Evolutionary conservation across 2,329 filamentous ascomycete genomes (phyloP).

Genomic region (Aplosporella prunicola): DNA sequence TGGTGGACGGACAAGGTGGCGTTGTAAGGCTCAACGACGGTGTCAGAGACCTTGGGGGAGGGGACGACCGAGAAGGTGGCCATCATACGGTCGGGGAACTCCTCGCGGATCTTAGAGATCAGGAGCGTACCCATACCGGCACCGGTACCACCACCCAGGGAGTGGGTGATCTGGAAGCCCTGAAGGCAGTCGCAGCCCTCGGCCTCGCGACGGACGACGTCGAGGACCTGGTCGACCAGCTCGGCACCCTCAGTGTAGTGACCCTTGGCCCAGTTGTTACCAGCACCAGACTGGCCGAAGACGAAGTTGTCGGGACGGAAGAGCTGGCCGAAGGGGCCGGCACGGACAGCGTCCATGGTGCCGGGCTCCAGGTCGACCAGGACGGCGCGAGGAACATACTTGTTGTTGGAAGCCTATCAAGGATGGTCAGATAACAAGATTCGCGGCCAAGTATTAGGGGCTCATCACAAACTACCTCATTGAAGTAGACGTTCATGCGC

Average conservation of each 20-base stretch:
- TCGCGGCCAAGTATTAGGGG: constrained; percentile 8
- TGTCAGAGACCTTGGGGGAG: constrained; percentile 98
- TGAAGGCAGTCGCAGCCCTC: constrained; percentile 99
- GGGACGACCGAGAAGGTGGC: constrained; percentile 98
- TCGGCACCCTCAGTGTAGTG: constrained; percentile 99
- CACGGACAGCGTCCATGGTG: constrained; percentile 98
- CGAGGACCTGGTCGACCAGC: constrained; percentile 94
- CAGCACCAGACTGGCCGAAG: constrained; percentile 97
- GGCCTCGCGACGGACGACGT: constrained; percentile 96
- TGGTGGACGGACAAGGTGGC: constrained; percentile 98
- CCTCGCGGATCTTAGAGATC: constrained; percentile 99
- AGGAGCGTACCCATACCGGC: constrained; percentile 99
- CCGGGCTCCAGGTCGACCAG: constrained; percentile 99
- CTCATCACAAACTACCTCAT: constrained; percentile 51
- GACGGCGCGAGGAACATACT: constrained; percentile 98
- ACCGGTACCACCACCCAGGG: constrained; percentile 99
- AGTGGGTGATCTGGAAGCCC: constrained; percentile 99
- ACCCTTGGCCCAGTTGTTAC: constrained; percentile 99
- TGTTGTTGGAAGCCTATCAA: constrained; percentile 81
- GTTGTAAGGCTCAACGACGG: constrained; percentile 99
- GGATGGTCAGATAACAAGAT: constrained; percentile 4
- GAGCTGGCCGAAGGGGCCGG: constrained; percentile 95
- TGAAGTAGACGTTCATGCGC: constrained; percentile 99
- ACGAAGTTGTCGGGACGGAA: constrained; percentile 99
- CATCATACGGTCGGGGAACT: constrained; percentile 99